Evolutionary conservation across 768 basidiomycete genomes (phyloP), one percentile per base, ranked within the genome.

Genomic region (Amanita jacksonii): DNA sequence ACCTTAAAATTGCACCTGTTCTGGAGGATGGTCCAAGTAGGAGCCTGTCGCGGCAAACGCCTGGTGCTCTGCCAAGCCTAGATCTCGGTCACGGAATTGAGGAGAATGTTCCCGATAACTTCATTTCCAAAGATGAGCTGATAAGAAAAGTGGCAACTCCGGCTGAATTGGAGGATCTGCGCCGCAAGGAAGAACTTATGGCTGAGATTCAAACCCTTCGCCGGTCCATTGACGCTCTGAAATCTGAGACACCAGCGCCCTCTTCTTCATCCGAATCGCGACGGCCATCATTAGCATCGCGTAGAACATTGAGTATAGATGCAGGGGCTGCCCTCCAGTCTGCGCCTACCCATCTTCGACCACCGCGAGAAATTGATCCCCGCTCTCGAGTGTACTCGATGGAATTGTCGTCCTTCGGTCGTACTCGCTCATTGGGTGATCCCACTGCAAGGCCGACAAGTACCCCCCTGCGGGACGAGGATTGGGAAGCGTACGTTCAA

Each of bases 401-500:
- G 81, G 85, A 85, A 49, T 55, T 82, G 38, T 69, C 74, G 10
- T 63, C 66, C 38, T 56, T 76, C 32, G 58, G 70, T 32, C 63
- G 70, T 48, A 57, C 66, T 24, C 59, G 67, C 40, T 54, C 65
- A 18, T 52, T 72, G 12, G 74, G 74, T 10, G 72, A 74, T 43
- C 67, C 77, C 1, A 77, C 84, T 43, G 70, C 71, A 44, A 72
- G 85, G 30, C 83, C 86, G 12, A 81, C 77, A 0, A 86, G 83
- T 52, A 80, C 70, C 4, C 84, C 85, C n/a, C 61, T 85, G 31
- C 74, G 73, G 38, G 78, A 85, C 33, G 70, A 76, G n/a, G 81
- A 85, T 51, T 96, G 91, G 91, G 85, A 93, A 49, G 63, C 73
- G 34, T 94, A 96, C 59, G 73, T 91, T 38, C 79, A 78, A 35